A percentile compares a stretch with the other conserved stretches of the same genome.
Evolutionary conservation across 1,139 yeast genomes (phyloP).

Genomic region (Suhomyces maxii): DNA sequence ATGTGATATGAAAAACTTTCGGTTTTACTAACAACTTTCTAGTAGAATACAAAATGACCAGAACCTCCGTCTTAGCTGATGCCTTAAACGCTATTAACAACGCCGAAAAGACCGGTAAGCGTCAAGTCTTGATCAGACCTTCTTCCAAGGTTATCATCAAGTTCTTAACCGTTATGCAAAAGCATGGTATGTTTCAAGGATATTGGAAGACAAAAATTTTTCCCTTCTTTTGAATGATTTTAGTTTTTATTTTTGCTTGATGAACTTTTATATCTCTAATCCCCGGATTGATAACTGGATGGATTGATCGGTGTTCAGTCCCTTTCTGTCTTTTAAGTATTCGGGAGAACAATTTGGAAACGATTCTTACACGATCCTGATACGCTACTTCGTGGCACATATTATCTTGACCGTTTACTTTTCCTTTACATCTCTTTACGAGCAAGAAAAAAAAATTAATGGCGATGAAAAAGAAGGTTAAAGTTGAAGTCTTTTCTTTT

Average conservation of each 20-base stretch:
- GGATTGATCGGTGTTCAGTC: constrained; percentile 86
- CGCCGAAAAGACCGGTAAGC: constrained; percentile 99
- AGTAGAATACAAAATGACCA: constrained; percentile 67
- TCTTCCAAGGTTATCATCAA: constrained; percentile 98
- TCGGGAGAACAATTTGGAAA: constrained; percentile 80
- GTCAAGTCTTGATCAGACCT: constrained; percentile 98
- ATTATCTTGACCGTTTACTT: constrained; percentile 62
- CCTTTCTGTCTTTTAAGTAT: constrained; percentile 97
- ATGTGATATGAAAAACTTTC: constrained; percentile 4
- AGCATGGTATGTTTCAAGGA: constrained; percentile 54
- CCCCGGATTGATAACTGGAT: constrained; percentile 97
- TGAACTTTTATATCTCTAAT: constrained; percentile 5
- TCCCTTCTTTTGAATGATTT: neutral
- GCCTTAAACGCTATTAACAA: constrained; percentile 98
- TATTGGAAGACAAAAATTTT: neutral
- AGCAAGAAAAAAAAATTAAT: too few species aligned
- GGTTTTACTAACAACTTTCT: constrained; percentile 13
- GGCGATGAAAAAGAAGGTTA: too few species aligned
- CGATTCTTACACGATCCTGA: constrained; percentile 76
- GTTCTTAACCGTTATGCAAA: constrained; percentile 96
- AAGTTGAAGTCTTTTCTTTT: neutral
- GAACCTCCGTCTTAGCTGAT: constrained; percentile 98
- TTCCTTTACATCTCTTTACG: constrained; percentile 57
- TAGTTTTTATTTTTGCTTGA: neutral
- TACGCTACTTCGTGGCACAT: constrained; percentile 20